A percentile compares a stretch with the other conserved stretches of the same genome.
Conservation (phyloP, 2,329 filamentous ascomycete species). For the Claviceps purpurea region DNA sequence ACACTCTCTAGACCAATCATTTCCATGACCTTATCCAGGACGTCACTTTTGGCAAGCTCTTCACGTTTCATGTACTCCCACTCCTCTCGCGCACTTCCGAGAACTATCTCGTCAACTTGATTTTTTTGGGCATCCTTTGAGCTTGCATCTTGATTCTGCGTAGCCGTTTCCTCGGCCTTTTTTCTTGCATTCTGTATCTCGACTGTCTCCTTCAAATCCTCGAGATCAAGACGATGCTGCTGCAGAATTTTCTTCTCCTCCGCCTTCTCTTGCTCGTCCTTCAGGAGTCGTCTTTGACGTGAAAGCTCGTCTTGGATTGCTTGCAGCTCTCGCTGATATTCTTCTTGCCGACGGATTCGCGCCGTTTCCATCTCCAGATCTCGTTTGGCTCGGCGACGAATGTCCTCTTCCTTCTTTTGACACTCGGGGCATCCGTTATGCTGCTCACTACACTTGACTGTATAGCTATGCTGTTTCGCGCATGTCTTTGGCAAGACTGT, state of each 20-base stretch:
- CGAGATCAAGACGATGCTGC: conserved; percentile 33
- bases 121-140: background rate
- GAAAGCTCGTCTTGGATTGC: conserved; percentile 41
- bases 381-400: conserved; percentile 27
- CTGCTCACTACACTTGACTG: conserved; percentile 30
- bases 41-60: conserved; percentile 30
- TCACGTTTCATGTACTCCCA: conserved; percentile 51
- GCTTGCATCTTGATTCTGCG: background rate
- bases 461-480: conserved; percentile 32
- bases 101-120: background rate
- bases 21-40: conserved; percentile 50
- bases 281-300: conserved; percentile 21
- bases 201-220: conserved; percentile 22
- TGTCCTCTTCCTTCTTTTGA: conserved; percentile 31
- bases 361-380: conserved; percentile 37
- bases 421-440: conserved; percentile 36
- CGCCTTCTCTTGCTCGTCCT: background rate
- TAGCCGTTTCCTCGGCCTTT: background rate
- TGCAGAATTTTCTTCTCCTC: conserved; percentile 5
- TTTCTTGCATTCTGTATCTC: conserved; percentile 1
- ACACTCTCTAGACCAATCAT: conserved; percentile 61
- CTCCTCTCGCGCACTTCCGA: conserved; percentile 29
- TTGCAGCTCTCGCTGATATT: conserved; percentile 31
- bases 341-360: conserved; percentile 28
- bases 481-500: conserved; percentile 32